Percentiles rank a stretch among this genome's conserved stretches.
Evolutionary conservation across 2,329 filamentous ascomycete species (phyloP).

Genomic region (Sclerotinia spermophila): DNA sequence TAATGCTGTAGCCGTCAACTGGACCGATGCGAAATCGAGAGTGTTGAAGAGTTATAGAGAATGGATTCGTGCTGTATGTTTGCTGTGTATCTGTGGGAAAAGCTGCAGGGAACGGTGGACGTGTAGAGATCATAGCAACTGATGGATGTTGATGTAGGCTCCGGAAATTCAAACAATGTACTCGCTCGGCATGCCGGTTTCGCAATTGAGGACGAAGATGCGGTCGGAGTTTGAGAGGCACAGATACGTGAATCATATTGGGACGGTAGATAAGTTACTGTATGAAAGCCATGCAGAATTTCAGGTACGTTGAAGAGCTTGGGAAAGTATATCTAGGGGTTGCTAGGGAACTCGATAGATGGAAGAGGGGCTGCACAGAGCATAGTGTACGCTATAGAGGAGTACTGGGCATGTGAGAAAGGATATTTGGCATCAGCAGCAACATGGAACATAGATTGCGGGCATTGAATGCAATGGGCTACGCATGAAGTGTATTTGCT

Average conservation of each 20-base stretch:
- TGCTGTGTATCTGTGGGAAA: neutral
- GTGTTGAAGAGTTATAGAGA: conserved; percentile 87
- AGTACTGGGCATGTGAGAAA: neutral
- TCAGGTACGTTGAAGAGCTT: conserved; percentile 59
- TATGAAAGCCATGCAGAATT: conserved; percentile 91
- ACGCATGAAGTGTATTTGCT: neutral
- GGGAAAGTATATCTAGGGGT: conserved; percentile 8
- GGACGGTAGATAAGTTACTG: conserved; percentile 82
- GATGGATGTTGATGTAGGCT: conserved; percentile 53
- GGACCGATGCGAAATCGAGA: conserved; percentile 80
- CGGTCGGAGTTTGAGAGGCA: conserved; percentile 96
- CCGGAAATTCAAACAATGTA: conserved; percentile 98
- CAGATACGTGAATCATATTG: conserved; percentile 85
- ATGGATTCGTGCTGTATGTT: conserved; percentile 90
- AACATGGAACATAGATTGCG: neutral
- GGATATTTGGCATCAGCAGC: neutral
- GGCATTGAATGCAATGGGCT: no score
- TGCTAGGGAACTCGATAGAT: neutral
- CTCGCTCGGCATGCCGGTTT: conserved; percentile 82
- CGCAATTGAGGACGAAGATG: conserved; percentile 85
- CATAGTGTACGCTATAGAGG: neutral
- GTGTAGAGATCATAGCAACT: neutral
- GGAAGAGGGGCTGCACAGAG: neutral
- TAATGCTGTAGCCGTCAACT: conserved; percentile 68
- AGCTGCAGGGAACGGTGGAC: neutral